These are phyloP conservation scores for Boeremia lycopersici DNA, from an alignment of 2,329 filamentous ascomycete species.

Conservation along the genomic window DNA sequence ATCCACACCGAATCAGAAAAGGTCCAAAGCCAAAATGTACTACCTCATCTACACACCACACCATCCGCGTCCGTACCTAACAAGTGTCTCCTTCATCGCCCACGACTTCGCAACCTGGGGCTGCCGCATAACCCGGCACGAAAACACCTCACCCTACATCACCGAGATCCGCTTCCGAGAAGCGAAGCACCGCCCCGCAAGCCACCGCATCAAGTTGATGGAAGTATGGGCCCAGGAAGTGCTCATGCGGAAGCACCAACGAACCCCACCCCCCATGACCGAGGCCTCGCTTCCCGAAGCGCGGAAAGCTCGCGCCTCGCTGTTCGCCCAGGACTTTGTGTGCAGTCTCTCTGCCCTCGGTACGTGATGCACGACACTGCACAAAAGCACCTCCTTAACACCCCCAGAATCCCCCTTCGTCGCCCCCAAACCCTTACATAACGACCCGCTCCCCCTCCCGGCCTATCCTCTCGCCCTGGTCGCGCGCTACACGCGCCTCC, in stretches of 20 bases:
- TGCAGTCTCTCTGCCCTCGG: slow-evolving; percentile 1
- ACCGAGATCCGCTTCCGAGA: slow-evolving; percentile 20
- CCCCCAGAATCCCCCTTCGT: neutral
- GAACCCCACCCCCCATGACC: neutral
- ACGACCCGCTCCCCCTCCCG: neutral
- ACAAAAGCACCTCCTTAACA: neutral
- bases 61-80: slow-evolving; percentile 11
- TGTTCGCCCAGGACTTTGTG: slow-evolving; percentile 20
- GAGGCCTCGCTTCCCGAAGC: neutral
- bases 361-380: neutral
- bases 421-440: neutral
- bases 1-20: neutral
- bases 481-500: slow-evolving; percentile 17
- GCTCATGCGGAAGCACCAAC: slow-evolving; percentile 10
- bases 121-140: slow-evolving; percentile 19
- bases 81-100: slow-evolving; percentile 23
- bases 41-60: slow-evolving; percentile 7
- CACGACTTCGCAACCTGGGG: slow-evolving; percentile 25
- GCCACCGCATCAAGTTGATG: slow-evolving; percentile 19
- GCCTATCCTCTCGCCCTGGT: slow-evolving; percentile 5
- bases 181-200: slow-evolving; percentile 1
- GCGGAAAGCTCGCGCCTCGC: slow-evolving; percentile 8
- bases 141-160: slow-evolving; percentile 19
- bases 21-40: neutral
- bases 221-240: slow-evolving; percentile 27